Base-by-base conservation (phyloP, 148 eudicot species). In the Tetragonia tetragonoides region DNA sequence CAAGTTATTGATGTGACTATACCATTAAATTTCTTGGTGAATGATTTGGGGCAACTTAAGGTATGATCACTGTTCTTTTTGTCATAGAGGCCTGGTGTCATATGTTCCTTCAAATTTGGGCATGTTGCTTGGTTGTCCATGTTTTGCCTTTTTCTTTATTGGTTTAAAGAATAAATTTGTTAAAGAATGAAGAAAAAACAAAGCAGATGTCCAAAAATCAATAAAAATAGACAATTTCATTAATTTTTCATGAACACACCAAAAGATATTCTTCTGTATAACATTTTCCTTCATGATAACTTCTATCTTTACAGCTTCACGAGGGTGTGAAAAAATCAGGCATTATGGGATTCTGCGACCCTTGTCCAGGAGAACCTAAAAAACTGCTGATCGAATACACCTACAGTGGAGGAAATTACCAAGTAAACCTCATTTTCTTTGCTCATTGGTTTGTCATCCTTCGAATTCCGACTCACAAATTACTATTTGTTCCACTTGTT, bases 311-410 rank as follows among this genome's bases (percentile, higher is more conserved):
- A 82, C 92, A 95, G 99, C 97, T 95, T 73, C 99, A 95, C 39
- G 90, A 89, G 57, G 99, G 99, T 64, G 94, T 95, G 74, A 95
- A 93, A 84, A 95, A 95, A 85, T 90, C 98, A 5, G 99, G 98
- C 65, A 95, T 95, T 51, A 95, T 95, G 99, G 99, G 99, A 17
- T 95, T 93, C 79, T 93, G 94, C 66, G 99, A 95, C 81, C 97
- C 97, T 81, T 95, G 98, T 82, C 99, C 98, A 0, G 95, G 92
- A 70, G 95, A 90, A 82, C 79, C 91, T 70, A 95, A 93, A 82
- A 89, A 86, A 72, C 81, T 95, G 79, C 75, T 80, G 38, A 86
- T 95, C 34, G 87, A 90, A 76, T 95, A 95, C 81, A 91, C 91
- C 3, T 90, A 75, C 62, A 79, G 78, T 16, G 88, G 87, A 66